Evolutionary conservation across 768 basidiomycete genomes (phyloP).

Genomic region (Suillus alpinus): DNA sequence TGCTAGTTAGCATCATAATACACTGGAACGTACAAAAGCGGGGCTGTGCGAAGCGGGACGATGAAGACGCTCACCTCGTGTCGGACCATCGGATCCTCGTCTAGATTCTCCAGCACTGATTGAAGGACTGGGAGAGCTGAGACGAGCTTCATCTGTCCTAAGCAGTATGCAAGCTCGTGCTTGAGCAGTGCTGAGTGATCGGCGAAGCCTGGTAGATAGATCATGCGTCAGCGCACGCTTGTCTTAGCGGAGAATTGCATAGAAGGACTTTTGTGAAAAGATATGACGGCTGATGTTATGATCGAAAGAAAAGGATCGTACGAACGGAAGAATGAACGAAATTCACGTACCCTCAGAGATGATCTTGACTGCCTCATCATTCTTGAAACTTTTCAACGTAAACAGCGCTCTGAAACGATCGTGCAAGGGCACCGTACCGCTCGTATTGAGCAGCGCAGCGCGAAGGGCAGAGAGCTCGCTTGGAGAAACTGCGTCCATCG

Average conservation of each 20-base stretch:
- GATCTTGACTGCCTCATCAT: slow-evolving; percentile 75
- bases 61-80: slow-evolving; percentile 69
- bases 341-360: slow-evolving; percentile 71
- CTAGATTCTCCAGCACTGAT: slow-evolving; percentile 61
- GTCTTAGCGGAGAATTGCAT: not conserved
- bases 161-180: slow-evolving; percentile 95
- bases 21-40: not conserved
- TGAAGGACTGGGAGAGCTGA: slow-evolving; percentile 80
- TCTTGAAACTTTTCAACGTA: slow-evolving; percentile 81
- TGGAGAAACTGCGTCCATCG: slow-evolving; percentile 37
- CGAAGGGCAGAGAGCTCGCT: slow-evolving; percentile 68
- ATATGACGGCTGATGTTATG: not conserved
- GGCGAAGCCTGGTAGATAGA: slow-evolving; percentile 57
- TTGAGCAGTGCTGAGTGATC: slow-evolving; percentile 91
- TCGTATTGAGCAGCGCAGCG: slow-evolving; percentile 72
- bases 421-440: slow-evolving; percentile 73
- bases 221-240: not conserved
- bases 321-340: not conserved
- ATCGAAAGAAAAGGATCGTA: slow-evolving; percentile 7
- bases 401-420: slow-evolving; percentile 90
- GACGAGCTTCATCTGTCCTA: slow-evolving; percentile 82
- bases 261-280: not conserved
- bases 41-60: not conserved
- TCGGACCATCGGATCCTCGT: slow-evolving; percentile 93
- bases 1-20: slow-evolving; percentile 10